Evolutionary conservation across 2,329 filamentous ascomycete species (phyloP), one percentile per base, ranked within the genome.

Genomic region (Fusarium paranaense): DNA sequence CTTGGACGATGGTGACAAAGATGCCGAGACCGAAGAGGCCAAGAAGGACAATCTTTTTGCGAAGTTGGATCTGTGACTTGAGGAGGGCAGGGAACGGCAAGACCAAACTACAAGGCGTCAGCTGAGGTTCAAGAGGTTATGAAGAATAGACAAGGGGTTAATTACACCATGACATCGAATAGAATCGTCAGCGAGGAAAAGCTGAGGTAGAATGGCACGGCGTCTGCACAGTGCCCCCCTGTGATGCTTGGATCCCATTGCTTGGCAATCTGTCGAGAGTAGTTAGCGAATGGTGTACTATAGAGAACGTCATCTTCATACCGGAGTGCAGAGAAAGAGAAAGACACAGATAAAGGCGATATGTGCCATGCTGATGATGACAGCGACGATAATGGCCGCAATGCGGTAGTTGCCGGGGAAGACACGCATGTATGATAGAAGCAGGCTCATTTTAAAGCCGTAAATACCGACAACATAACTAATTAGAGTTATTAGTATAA

Each of bases 1-100:
- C 82, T 73, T 87, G 86, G 64, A 87, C 85, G 57, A 85, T 69
- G 5, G 85, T 87, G 47, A 87, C 82, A 78, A 88, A 87, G 64
- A 85, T 77, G 20, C 86, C 86, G 20, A 88, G 81, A 7, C 80
- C 79, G 73, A 87, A 87, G 27, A 87, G 78, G 7, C 76, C 77
- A 1, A 82, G 77, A 2, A 87, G 78, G 5, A 85, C 80, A 6
- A 82, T 42, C 78, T 87, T 85, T 63, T 83, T 83, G 14, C 80
- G 80, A 5, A n/a, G 47, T 6, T 54, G 47, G 10, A 54, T 54
- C 8, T 54, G 47, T 8, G 47, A 54, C 6, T 54, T 54, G 18
- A 54, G 27, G 11, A 54, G 47, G 6, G 47, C 47, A 9, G 47
- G 47, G 47, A 54, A 54, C 27, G 47, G 47, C 6, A 54, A 1